These are phyloP conservation scores for Dipodascopsis uninucleata DNA, from an alignment of 805 yeast genomes.

Conservation along the genomic window DNA sequence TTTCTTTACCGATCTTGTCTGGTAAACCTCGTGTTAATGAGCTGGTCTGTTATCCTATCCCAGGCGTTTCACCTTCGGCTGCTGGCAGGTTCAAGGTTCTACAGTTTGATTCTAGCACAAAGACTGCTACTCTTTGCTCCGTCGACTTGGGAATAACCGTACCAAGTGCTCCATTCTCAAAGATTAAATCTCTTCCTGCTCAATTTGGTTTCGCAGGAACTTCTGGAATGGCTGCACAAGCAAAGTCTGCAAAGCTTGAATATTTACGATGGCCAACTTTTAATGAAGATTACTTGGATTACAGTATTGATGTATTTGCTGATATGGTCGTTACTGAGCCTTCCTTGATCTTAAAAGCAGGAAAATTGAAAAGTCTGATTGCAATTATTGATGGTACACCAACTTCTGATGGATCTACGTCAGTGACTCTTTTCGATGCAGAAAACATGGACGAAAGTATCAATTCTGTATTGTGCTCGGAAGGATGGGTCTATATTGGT, in stretches of 20 bases:
- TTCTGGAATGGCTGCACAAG: conserved; percentile 24
- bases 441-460: conserved; percentile 22
- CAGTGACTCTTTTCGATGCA: conserved; percentile 24
- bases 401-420: conserved; percentile 5
- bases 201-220: conserved; percentile 3
- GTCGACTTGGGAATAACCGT: conserved; percentile 22
- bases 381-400: conserved; percentile 22
- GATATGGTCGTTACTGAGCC: conserved; percentile 21
- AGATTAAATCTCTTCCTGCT: conserved; percentile 15
- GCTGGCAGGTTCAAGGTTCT: conserved; percentile 20
- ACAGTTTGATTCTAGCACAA: conserved; percentile 10
- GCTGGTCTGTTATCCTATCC: conserved; percentile 15
- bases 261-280: conserved; percentile 23
- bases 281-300: conserved; percentile 23
- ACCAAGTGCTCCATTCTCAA: conserved; percentile 17
- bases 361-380: conserved; percentile 17
- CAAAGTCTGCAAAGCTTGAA: conserved; percentile 20
- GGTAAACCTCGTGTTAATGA: conserved; percentile 18
- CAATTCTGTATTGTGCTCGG: conserved; percentile 19
- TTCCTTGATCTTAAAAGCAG: conserved; percentile 4
- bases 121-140: conserved; percentile 14
- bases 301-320: conserved; percentile 17
- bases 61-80: conserved; percentile 10
- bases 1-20: not conserved
- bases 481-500: conserved; percentile 25